phyloP scores from a whole-genome alignment of 306 rosid species.

The Castanea crenata region DNA sequence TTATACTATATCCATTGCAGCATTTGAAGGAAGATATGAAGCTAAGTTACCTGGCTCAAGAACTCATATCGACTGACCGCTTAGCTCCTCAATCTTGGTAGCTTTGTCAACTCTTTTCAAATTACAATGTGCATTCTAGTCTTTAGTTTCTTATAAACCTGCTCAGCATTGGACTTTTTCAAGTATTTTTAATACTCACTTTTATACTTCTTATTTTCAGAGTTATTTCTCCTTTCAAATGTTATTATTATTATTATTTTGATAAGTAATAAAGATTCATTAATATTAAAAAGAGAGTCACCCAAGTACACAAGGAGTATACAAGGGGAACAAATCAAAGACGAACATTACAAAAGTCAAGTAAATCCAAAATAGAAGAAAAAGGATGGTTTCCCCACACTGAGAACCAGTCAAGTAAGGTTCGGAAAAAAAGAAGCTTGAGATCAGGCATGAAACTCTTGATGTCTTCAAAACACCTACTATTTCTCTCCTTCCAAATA shows the following conservation, averaged over 20 bases:
- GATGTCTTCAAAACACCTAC: too few relatives aligned
- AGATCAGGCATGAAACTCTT: too few relatives aligned
- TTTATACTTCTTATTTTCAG: not conserved
- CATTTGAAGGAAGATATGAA: constrained; percentile 99
- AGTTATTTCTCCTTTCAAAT: not conserved
- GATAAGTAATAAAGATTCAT: too few relatives aligned
- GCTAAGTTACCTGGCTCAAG: constrained; percentile 92
- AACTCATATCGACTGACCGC: constrained; percentile 86
- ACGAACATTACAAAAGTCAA: too few relatives aligned
- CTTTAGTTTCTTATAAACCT: not conserved
- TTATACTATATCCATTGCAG: constrained; percentile 51
- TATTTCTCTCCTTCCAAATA: too few relatives aligned
- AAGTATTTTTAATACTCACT: not conserved
- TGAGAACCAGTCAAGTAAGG: too few relatives aligned
- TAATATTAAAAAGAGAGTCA: too few relatives aligned
- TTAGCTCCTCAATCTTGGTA: constrained; percentile 97
- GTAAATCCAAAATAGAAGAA: too few relatives aligned
- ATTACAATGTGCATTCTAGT: not conserved
- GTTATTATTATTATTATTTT: not conserved
- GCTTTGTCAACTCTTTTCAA: constrained; percentile 17
- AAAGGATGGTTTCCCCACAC: too few relatives aligned
- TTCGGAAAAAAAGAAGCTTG: too few relatives aligned
- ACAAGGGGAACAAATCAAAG: too few relatives aligned
- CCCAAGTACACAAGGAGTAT: too few relatives aligned
- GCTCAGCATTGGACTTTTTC: not conserved